Base-by-base conservation (phyloP, 2,329 filamentous ascomycete genomes). In the Trichoderma gracile region DNA sequence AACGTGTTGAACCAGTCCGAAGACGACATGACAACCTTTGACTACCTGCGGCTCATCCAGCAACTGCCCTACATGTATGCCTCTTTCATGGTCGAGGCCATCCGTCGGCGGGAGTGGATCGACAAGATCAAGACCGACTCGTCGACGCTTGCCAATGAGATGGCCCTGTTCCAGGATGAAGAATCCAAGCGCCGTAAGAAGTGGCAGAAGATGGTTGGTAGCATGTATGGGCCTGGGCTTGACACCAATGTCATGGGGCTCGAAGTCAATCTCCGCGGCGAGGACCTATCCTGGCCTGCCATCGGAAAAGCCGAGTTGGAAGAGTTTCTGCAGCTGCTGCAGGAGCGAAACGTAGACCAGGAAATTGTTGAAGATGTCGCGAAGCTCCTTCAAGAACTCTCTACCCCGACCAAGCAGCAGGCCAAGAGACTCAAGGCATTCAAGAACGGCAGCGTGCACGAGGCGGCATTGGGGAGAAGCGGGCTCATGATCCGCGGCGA, bases 361-460 rank as follows among this genome's bases (percentile, higher is more conserved):
- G 80, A 81, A 1, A 80, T 93, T 65, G 80, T 92, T 1, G 83
- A 88, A 12, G 91, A 96, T 58, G 82, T 98, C 40, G 80, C 82
- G 3, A 91, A 92, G 72, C 85, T 93, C 19, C 84, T 96, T 66
- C 87, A 88, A 66, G 93, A 96, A 61, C 82, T 98, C 15, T 89
- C 89, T 73, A 86, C 85, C 63, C 93, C 94, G 3, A 95, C 92
- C 0, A 92, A 90, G 70, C 92, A 95, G 74, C 93, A 96, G 73
- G 86, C 89, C 66, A 93, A 92, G 76, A 87, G 92, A 64, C 86
- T 95, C 7, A 96, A 94, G 75, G 93, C 92, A 5, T 98, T 99
- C 81, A 97, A 97, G 74, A 95, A 96, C 73, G 95, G 95, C 17
- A 98, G 95, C 73, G 85, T 98, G 43, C 93, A 97, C 71, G 95